These are phyloP conservation scores for Avena atlantica DNA, from an alignment of 176 grass and related monocot species.

Conservation along the genomic window DNA sequence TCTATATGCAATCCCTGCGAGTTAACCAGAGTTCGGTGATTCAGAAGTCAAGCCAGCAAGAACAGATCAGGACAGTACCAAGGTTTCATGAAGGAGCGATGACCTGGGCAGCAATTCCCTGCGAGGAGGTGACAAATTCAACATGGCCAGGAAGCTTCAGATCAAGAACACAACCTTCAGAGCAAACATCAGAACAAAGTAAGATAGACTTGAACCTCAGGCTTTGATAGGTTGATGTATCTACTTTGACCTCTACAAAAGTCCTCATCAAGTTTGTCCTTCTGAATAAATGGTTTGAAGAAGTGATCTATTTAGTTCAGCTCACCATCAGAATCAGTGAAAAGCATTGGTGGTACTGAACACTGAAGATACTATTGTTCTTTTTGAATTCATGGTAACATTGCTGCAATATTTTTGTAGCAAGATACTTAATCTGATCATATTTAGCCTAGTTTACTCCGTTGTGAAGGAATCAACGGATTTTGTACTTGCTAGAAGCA, in stretches of 20 bases:
- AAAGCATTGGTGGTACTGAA: constrained; percentile 44
- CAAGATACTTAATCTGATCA: constrained; percentile 14
- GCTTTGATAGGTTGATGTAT: constrained; percentile 56
- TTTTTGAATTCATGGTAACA: constrained; percentile 31
- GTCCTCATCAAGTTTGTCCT: constrained; percentile 38
- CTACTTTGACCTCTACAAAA: constrained; percentile 37
- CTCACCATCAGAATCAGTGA: constrained; percentile 31
- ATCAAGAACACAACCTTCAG: constrained; percentile 46
- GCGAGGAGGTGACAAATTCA: constrained; percentile 48
- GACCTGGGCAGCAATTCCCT: constrained; percentile 48
- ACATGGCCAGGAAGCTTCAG: constrained; percentile 83
- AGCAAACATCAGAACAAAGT: constrained; percentile 57
- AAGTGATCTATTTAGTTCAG: constrained; percentile 41
- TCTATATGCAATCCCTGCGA: constrained; percentile 58
- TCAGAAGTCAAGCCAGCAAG: constrained; percentile 51
- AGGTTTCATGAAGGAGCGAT: constrained; percentile 54
- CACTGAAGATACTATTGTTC: constrained; percentile 39
- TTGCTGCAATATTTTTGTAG: constrained; percentile 37
- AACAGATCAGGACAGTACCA: constrained; percentile 37
- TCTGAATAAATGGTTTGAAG: constrained; percentile 56
- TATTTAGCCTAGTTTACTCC: constrained; percentile 26
- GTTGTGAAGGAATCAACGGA: constrained; percentile 30
- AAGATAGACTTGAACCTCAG: constrained; percentile 85
- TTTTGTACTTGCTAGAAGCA: constrained; percentile 43
- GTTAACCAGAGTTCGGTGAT: constrained; percentile 54